phyloP scores from a whole-genome alignment of 495 filamentous ascomycete species.

The Daldinia loculata region DNA sequence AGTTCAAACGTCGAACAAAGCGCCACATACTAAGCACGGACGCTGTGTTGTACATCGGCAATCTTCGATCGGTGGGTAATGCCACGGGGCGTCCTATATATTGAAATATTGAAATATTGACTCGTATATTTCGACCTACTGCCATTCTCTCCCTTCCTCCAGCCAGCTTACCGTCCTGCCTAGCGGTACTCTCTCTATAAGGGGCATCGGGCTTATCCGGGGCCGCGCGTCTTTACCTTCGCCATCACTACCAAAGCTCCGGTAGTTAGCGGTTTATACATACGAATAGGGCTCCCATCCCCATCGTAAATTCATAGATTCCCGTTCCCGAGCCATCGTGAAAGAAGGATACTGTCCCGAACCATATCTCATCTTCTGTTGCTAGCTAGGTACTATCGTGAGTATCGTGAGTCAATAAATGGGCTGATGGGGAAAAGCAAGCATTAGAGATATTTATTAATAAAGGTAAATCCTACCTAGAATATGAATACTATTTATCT shows the following conservation, averaged over 20 bases:
- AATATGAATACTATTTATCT: background rate
- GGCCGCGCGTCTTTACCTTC: slow-evolving; percentile 37
- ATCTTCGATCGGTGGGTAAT: slow-evolving; percentile 1
- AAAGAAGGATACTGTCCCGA: background rate
- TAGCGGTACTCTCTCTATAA: background rate
- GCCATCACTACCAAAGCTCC: slow-evolving; percentile 32
- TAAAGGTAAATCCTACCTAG: background rate
- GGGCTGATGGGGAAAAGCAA: background rate
- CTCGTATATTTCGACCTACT: slow-evolving; percentile 1
- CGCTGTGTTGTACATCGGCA: slow-evolving; percentile 16
- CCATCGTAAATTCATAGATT: background rate
- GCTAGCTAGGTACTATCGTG: background rate
- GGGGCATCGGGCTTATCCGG: slow-evolving; percentile 6
- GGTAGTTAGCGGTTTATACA: slow-evolving; percentile 22
- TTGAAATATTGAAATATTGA: slow-evolving; percentile 30
- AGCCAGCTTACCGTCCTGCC: slow-evolving; percentile 4
- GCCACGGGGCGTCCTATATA: slow-evolving; percentile 17
- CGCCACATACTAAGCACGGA: slow-evolving; percentile 9
- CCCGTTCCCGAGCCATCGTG: background rate
- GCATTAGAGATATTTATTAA: background rate
- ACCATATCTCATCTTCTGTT: background rate
- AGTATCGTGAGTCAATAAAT: background rate
- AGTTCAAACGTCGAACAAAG: background rate
- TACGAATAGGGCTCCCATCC: slow-evolving; percentile 11
- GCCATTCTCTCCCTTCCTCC: background rate